Evolutionary conservation across 2,329 filamentous ascomycete species (phyloP), one percentile per base, ranked within the genome.

Genomic region (Coniochaeta ligniaria): DNA sequence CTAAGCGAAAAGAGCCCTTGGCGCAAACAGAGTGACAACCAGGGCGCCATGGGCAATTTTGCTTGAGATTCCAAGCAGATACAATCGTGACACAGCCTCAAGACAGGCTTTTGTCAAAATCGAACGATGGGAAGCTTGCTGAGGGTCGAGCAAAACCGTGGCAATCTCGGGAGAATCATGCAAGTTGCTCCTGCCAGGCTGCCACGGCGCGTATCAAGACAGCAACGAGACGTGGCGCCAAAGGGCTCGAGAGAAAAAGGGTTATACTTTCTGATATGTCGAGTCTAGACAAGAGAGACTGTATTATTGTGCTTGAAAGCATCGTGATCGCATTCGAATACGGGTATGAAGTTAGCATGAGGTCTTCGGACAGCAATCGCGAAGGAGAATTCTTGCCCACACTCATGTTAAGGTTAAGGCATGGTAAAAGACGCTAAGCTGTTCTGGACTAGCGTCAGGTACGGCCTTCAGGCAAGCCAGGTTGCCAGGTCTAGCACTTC

Each of bases 1-100:
- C 59, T 59, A 65, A 63, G 62, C 66, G 67, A 69, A 65, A 69
- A 66, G 57, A 59, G 22, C 11, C 56, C 56, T 45, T 45, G 56
- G 56, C 56, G 38, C 35, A 20, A 20, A 16, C 31, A n/a, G 6
- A 56, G 31, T 16, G 31, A 24, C 5, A 56, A 16, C 54, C 31
- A 38, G 54, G 54, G 31, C 31, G 50, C 50, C 50, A 33, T 20
- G 43, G 9, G 43, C 43, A 22, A 17, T 52, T 26, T 9, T 17
- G 54, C 31, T 38, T 2, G 38, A 41, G 17, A 41, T n/a, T 16
- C 11, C 17, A n/a, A 41, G 54, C 54, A 56, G 54, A 56, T 22
- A 56, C 54, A 22, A 38, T 56, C n/a, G 31, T 56, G 54, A 56
- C 54, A 56, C 54, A 36, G 28, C 54, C 22, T 56, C 54, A 22